Base-by-base conservation (phyloP, 2,329 filamentous ascomycete genomes). In the Aspergillus tamarii region DNA sequence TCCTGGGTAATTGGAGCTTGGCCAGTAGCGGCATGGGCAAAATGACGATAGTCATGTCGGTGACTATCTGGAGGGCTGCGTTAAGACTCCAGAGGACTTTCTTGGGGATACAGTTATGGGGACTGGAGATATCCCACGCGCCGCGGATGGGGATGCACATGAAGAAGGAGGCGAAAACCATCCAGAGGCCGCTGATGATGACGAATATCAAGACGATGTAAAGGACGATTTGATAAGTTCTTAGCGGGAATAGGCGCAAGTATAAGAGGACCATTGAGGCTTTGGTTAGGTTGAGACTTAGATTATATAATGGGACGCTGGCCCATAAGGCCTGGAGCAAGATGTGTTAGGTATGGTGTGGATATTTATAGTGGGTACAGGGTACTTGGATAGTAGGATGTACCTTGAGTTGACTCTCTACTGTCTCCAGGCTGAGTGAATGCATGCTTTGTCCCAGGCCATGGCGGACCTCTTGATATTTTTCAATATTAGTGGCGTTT, bases 251-350 rank as follows among this genome's bases (percentile, higher is more conserved):
- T 39, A 78, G 71, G 16, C 76, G 74, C 41, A 68, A 41, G 62
- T 72, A 77, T 43, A 78, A 68, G n/a, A 73, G 52, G 1, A 75
- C 52, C 30, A 74, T 69, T 5, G 77, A 78, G 16, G 74, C 50
- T 56, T 79, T 79, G 60, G 74, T 66, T 1, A 78, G 56, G 41
- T 72, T 67, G 5, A 79, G 63, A 7, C 69, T 65, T 23, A 75
- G 58, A 50, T 78, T 78, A 66, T 79, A 78, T 36, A 77, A 68
- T 14, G 76, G 73, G n/a, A 78, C 62, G 1, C 74, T 71, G n/a
- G 73, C 59, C 69, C 70, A 76, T 32, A 77, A 68, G 23, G 68
- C 70, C 74, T 76, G 26, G 23, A 11, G 26, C 14, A 1, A 1
- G 8, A 7, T 1, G 19, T n/a, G 48, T 62, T 28, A n/a, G 54